phyloP scores from a whole-genome alignment of 179 eudicot species.

The Amaranthus tricolor region DNA sequence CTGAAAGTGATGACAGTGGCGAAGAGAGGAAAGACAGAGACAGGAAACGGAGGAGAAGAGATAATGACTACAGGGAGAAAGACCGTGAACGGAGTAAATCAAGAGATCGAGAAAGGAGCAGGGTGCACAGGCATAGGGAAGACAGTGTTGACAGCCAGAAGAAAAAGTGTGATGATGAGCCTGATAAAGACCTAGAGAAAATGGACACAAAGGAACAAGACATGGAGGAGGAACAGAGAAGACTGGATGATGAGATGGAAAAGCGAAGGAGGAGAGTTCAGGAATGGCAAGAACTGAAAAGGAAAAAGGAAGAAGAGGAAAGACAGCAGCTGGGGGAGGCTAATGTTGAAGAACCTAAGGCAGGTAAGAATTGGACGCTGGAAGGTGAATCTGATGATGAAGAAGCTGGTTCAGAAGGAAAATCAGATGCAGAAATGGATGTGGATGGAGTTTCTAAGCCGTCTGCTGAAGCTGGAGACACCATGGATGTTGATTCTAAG shows the following conservation, averaged over 20 bases:
- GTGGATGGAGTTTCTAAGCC: constrained; percentile 44
- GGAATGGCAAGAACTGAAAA: constrained; percentile 86
- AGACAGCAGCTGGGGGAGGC: constrained; percentile 56
- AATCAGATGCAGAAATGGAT: constrained; percentile 45
- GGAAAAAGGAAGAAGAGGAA: constrained; percentile 84
- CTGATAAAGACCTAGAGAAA: constrained; percentile 36
- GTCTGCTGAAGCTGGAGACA: constrained; percentile 38
- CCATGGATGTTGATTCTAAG: constrained; percentile 53
- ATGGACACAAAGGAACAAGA: constrained; percentile 59
- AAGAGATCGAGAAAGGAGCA: constrained; percentile 45
- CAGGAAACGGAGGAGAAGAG: constrained; percentile 69
- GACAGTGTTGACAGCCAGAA: constrained; percentile 54
- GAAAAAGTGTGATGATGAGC: constrained; percentile 50
- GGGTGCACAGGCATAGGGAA: constrained; percentile 53
- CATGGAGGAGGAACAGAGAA: constrained; percentile 80
- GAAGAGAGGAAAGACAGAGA: constrained; percentile 31
- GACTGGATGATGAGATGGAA: constrained; percentile 92
- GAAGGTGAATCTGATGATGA: constrained; percentile 99
- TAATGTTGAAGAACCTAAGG: constrained; percentile 46
- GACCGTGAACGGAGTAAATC: constrained; percentile 51
- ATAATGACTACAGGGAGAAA: constrained; percentile 54
- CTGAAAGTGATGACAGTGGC: constrained; percentile 15
- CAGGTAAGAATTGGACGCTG: constrained; percentile 82
- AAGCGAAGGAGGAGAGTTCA: constrained; percentile 93
- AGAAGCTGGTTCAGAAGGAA: constrained; percentile 56